Conservation (phyloP, 2,329 filamentous ascomycete species). For the Xylariales sp. region DNA sequence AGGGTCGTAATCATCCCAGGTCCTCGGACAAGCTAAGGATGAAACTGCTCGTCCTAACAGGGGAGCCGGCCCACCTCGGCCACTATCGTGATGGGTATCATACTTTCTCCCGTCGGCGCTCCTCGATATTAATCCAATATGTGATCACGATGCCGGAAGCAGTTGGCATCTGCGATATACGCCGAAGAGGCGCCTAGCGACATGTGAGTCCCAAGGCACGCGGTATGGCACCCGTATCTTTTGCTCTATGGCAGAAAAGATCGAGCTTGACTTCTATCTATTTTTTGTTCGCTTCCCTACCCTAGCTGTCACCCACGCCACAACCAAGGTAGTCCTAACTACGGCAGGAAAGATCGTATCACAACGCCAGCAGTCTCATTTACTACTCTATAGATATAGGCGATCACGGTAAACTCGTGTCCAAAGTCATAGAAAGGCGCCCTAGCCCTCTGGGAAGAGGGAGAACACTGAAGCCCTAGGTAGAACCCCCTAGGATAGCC, state of each 20-base stretch:
- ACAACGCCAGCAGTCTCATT: neutral
- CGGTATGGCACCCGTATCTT: neutral
- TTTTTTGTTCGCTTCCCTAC: too few relatives aligned
- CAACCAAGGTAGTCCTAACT: too few relatives aligned
- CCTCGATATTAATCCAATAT: constrained; percentile 16
- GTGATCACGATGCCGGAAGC: constrained; percentile 3
- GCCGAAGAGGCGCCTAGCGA: constrained; percentile 14
- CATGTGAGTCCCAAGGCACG: neutral
- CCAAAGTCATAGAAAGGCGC: neutral
- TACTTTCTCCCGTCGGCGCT: constrained; percentile 13
- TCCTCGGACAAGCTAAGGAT: constrained; percentile 15
- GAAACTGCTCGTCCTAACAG: constrained; percentile 8
- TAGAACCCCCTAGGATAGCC: neutral
- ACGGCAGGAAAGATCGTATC: neutral
- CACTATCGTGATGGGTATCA: constrained; percentile 9
- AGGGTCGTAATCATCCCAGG: constrained; percentile 24
- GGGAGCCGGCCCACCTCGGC: neutral
- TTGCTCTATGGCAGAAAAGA: neutral
- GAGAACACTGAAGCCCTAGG: neutral
- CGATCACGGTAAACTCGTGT: neutral
- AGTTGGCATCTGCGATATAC: neutral
- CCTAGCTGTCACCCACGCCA: too few relatives aligned
- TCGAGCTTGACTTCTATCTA: too few relatives aligned
- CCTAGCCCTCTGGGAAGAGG: too few relatives aligned
- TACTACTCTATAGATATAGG: neutral